Evolutionary conservation across 2,329 filamentous ascomycete genomes (phyloP), one percentile per base, ranked within the genome.

Genomic region (Aureobasidium sp.): DNA sequence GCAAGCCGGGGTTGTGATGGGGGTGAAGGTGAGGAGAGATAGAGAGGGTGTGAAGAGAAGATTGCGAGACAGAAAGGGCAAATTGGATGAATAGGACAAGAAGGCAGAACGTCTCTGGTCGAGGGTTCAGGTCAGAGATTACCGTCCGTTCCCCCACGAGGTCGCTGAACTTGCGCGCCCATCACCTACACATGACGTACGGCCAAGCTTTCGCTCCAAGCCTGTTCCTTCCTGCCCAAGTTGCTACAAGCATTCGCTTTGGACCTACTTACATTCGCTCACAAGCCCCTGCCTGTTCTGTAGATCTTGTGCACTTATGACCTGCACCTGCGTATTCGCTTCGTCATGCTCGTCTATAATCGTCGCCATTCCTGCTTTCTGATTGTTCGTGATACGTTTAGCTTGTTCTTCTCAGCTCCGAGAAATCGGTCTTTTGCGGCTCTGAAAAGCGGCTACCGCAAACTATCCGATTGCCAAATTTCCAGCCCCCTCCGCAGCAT

Each of bases 121-220:
- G 39, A 56, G 37, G 52, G 12, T 32, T 55, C 37, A 44, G 39
- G 37, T 43, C 34, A 56, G 52, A 56, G 52, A 56, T 56, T 56
- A 56, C 52, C 52, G 27, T 56, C 37, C 27, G 37, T 43, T 17
- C 15, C 27, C 37, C 37, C 36, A 27, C 51, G 24, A 41, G 12
- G 34, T 37, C 34, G 13, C 12, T 37, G 34, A 13, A 37, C 34
- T 8, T 37, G 34, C 34, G 34, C 34, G 34, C 34, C 34, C 34
- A 37, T 37, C 34, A 37, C 34, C 34, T 37, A 37, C 34, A 37
- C 2, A 37, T 34, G n/a, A 56, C 39, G 37, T 34, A 44, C 20
- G 17, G 50, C 36, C 37, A 56, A 44, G 37, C 26, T 56, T 53
- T 44, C 12, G n/a, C 17, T 29, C 36, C 39, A 34, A 56, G 52